Evolutionary conservation across 345 rosid genomes (phyloP), one percentile per base, ranked within the genome.

Genomic region (Aethionema arabicum): DNA sequence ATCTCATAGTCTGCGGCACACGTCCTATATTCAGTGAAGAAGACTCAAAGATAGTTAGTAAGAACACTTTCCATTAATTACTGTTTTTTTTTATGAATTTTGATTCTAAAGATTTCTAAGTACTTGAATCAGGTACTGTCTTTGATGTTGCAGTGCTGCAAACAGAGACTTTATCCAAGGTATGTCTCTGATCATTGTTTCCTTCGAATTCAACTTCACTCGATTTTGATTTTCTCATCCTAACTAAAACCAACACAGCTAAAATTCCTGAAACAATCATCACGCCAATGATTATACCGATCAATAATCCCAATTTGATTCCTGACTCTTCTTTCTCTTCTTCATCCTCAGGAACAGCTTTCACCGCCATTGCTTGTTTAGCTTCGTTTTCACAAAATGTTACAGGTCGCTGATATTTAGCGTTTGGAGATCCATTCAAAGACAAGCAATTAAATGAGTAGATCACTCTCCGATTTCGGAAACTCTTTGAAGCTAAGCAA

Each of bases 361-460:
- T 73, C 49, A 81, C 85, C 27, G 91, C 84, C 51, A 80, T 67
- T 12, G 96, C 95, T 72, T 78, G 82, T 73, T 78, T 69, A 43
- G 96, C 98, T 73, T 78, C 84, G 68, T 80, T 83, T 35, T 72
- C 77, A 57, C 98, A 92, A 74, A 80, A 83, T 16, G 87, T 67
- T 61, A 53, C 56, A 3, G 90, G 79, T 70, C 82, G 95, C 81
- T 87, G 98, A 46, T 69, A 42, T 43, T 78, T 86, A 49, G 75
- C 59, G 57, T 45, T 68, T 46, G 64, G 72, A 8, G 72, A 45
- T 48, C 75, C 83, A 29, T 37, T 61, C 4, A 65, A 0, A 35
- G 93, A 83, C 67, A 89, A 76, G 54, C 98, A 89, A 51, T 92
- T 92, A 88, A 91, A 87, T 16, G 91, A 79, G 61, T 74, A 82